Evolutionary conservation across 139 green algal species (phyloP).

Genomic region (Microglena sp.): DNA sequence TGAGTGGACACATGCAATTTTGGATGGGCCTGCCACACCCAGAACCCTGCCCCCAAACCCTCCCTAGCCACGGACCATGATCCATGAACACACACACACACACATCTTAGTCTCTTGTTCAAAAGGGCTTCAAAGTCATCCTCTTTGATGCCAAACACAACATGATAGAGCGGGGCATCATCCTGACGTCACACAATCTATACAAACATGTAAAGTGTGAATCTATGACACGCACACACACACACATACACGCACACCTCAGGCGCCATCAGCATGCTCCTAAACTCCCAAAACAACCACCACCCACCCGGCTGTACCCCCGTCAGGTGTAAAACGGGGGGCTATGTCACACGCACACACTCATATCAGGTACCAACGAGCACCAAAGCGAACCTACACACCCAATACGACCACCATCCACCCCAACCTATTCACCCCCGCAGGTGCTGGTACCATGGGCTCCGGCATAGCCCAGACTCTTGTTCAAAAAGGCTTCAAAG

Average conservation of each 20-base stretch:
- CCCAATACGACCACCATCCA: not conserved
- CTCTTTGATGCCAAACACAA: slow-evolving; percentile 3
- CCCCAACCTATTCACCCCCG: not conserved
- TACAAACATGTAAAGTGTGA: not conserved
- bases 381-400: not conserved
- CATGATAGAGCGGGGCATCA: too few species aligned
- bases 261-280: not conserved
- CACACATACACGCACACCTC: not conserved
- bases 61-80: too few species aligned
- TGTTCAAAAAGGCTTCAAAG: not conserved
- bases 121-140: slow-evolving; percentile 10
- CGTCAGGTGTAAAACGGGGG: not conserved
- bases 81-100: too few species aligned
- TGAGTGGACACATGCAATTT: too few species aligned
- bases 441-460: slow-evolving; percentile 1
- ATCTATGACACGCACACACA: not conserved
- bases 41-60: too few species aligned
- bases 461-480: slow-evolving; percentile 6
- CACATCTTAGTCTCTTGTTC: not conserved
- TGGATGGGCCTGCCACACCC: too few species aligned
- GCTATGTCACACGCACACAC: not conserved
- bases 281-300: not conserved
- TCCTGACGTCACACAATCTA: slow-evolving; percentile 6
- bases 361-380: not conserved
- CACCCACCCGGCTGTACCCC: not conserved